Evolutionary conservation across 805 yeast genomes (phyloP).

Genomic region (Saccharomycopsis oosterbeekiorum): DNA sequence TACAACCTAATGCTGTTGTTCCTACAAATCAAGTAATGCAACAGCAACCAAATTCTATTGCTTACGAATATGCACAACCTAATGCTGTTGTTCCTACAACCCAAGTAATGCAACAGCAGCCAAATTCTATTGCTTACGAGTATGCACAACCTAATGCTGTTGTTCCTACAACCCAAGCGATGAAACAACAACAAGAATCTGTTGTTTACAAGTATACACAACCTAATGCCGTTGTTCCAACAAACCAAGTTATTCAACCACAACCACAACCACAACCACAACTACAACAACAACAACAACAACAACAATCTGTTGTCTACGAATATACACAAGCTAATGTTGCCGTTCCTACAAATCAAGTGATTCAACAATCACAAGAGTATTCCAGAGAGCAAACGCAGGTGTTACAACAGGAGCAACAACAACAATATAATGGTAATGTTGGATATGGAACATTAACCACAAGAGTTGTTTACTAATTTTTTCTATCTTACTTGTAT

Average conservation of each 20-base stretch:
- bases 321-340: neutral
- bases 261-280: conserved; percentile 13
- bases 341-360: too few species aligned
- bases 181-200: conserved; percentile 8
- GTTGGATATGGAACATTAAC: neutral
- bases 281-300: neutral
- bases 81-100: neutral
- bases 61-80: neutral
- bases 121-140: neutral
- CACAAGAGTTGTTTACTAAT: neutral
- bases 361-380: neutral
- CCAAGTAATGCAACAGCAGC: conserved; percentile 8
- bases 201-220: neutral
- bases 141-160: neutral
- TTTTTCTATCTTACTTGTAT: neutral
- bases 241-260: conserved; percentile 1
- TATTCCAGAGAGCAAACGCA: neutral
- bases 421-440: neutral
- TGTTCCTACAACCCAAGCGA: neutral
- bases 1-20: neutral
- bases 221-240: neutral
- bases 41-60: conserved; percentile 6
- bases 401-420: neutral
- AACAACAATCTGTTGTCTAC: neutral
- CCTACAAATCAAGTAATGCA: conserved; percentile 1